A percentile compares a stretch with the other conserved stretches of the same genome.
Evolutionary conservation across 129 eudicot genomes (phyloP).

Genomic region (Centrapalus pauciflorus): DNA sequence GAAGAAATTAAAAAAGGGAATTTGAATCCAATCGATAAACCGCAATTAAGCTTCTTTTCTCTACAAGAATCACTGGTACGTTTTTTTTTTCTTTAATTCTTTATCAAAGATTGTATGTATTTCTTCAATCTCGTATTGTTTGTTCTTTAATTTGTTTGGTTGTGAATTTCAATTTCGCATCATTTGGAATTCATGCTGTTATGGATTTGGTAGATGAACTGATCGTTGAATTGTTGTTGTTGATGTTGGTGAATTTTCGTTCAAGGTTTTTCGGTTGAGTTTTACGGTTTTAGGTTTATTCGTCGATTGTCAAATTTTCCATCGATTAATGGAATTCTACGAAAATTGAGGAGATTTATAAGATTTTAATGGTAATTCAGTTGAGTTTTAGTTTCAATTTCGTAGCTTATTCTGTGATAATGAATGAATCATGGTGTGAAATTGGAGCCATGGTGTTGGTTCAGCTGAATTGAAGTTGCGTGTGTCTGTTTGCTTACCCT

Average conservation of each 20-base stretch:
- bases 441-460: constrained; percentile 8
- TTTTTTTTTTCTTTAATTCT: constrained; percentile 4
- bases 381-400: constrained; percentile 15
- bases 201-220: constrained; percentile 11
- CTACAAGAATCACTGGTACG: constrained; percentile 17
- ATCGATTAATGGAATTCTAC: neutral
- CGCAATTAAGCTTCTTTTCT: constrained; percentile 5
- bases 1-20: neutral
- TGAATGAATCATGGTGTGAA: neutral
- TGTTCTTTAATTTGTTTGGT: neutral
- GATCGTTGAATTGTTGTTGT: constrained; percentile 6
- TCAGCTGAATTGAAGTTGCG: constrained; percentile 24
- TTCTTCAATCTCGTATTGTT: neutral
- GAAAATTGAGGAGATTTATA: neutral
- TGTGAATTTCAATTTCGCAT: constrained; percentile 10
- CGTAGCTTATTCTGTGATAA: neutral
- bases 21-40: constrained; percentile 7
- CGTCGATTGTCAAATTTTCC: neutral
- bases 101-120: neutral
- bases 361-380: constrained; percentile 1
- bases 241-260: constrained; percentile 2
- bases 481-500: constrained; percentile 4
- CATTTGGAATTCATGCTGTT: constrained; percentile 6
- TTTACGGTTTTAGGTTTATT: constrained; percentile 2
- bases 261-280: neutral